These are phyloP conservation scores for Schwanniomyces yamadae DNA, from an alignment of 805 yeast species.

Conservation along the genomic window DNA sequence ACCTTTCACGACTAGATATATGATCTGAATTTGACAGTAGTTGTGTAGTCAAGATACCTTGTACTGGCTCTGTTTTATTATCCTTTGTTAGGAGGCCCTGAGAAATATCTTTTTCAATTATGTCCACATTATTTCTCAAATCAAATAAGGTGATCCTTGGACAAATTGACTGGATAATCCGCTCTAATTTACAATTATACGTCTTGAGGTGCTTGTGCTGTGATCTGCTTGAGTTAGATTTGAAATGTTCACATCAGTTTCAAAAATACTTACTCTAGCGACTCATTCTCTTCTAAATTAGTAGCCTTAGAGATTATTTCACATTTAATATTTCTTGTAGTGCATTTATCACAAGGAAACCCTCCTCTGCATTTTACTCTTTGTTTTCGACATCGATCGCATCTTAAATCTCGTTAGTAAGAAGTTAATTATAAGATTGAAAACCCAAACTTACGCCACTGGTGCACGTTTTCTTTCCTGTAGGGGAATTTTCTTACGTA, in stretches of 20 bases:
- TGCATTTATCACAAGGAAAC: slow-evolving; percentile 7
- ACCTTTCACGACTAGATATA: background rate
- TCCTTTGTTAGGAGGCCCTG: slow-evolving; percentile 7
- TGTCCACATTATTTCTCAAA: slow-evolving; percentile 11
- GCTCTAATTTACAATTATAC: slow-evolving; percentile 13
- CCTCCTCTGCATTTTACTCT: slow-evolving; percentile 11
- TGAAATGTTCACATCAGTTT: too few relatives aligned
- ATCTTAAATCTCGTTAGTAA: slow-evolving; percentile 9
- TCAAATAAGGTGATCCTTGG: slow-evolving; percentile 8
- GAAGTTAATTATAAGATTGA: background rate
- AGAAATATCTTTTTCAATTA: slow-evolving; percentile 12
- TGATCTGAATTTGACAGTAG: background rate
- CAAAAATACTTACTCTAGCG: slow-evolving; percentile 4
- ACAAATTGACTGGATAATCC: slow-evolving; percentile 11
- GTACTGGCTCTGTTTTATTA: slow-evolving; percentile 2
- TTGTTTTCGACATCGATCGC: slow-evolving; percentile 11
- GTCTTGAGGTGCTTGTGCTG: too few relatives aligned
- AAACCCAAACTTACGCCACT: slow-evolving; percentile 8
- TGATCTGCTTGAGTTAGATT: background rate
- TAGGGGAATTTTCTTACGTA: slow-evolving; percentile 10
- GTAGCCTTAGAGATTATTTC: slow-evolving; percentile 5
- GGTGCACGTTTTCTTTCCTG: slow-evolving; percentile 8
- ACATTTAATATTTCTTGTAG: background rate
- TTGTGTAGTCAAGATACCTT: background rate
- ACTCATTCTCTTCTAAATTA: slow-evolving; percentile 4